Evolutionary conservation across 225 moss, liverwort and hornwort species (phyloP), one percentile per base, ranked within the genome.

Genomic region (Anthoceros angustus): DNA sequence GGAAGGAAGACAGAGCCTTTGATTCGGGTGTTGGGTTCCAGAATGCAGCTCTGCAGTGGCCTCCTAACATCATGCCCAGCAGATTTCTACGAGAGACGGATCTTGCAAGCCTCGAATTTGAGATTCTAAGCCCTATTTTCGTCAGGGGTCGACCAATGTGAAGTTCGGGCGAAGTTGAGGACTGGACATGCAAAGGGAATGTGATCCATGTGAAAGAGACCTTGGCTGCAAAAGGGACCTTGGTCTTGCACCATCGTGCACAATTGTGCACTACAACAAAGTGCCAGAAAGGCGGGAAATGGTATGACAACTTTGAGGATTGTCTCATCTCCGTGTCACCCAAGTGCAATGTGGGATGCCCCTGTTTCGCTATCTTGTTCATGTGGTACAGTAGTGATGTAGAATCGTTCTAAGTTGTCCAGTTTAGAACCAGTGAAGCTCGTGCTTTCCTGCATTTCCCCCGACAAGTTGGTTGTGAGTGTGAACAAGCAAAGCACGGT

Each of bases 221-320:
- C 43, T 88, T 91, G 21, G 79, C 82, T 43, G 84, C 84, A 45
- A 85, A 79, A 63, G 94, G 94, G 23, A 72, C 71, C 12, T 91
- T 95, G 61, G 9, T 90, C 25, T 70, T 95, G 60, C 82, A 82
- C 8, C 83, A 78, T 64, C 73, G n/a, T n/a, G 65, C 61, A 90
- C 32, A 79, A 79, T 86, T 62, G 66, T 82, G 7, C 94, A 95
- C 75, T 95, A 86, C 70, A 81, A 79, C 42, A 86, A 90, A 40
- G 84, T 95, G 50, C 79, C 88, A 4, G 80, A 85, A 74, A 95
- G 83, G 38, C 90, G 90, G 81, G 87, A 83, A 40, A 40, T 5
- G 12, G 41, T 24, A 4, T 24, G 45, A 23, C 10, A 25, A 42
- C 61, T 7, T n/a, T 50, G 6, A 14, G 49, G 43, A 5, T 50